Evolutionary conservation across 768 basidiomycete genomes (phyloP).

Genomic region (Tulasnella sp.): DNA sequence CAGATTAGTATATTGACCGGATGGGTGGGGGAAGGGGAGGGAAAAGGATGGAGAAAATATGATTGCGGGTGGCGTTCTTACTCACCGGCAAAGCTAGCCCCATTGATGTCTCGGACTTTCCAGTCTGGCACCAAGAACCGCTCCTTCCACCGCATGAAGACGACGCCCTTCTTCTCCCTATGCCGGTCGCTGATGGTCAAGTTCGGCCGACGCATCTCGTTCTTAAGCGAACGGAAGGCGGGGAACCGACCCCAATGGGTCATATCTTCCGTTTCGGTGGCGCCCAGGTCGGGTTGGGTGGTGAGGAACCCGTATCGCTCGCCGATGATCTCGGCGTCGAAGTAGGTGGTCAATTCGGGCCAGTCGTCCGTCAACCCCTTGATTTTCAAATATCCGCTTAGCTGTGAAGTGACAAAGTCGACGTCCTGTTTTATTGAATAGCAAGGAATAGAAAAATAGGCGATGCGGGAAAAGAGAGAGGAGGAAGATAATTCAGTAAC

Average conservation of each 20-base stretch:
- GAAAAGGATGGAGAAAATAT: background rate
- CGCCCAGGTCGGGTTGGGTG: slow-evolving; percentile 69
- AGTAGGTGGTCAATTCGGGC: slow-evolving; percentile 95
- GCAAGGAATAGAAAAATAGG: background rate
- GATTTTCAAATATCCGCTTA: slow-evolving; percentile 93
- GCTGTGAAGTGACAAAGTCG: slow-evolving; percentile 79
- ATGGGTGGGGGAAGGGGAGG: slow-evolving; percentile 24
- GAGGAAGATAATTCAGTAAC: background rate
- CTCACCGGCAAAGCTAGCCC: slow-evolving; percentile 90
- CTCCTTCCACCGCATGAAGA: slow-evolving; percentile 98
- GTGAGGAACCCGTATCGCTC: slow-evolving; percentile 90
- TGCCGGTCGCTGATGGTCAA: slow-evolving; percentile 77
- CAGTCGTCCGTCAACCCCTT: slow-evolving; percentile 91
- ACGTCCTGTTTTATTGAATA: slow-evolving; percentile 65
- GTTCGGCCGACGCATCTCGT: slow-evolving; percentile 76
- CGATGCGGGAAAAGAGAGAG: background rate
- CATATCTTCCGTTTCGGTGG: slow-evolving; percentile 87
- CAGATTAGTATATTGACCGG: slow-evolving; percentile 30
- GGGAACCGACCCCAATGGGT: slow-evolving; percentile 95
- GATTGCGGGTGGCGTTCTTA: background rate
- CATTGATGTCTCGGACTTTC: slow-evolving; percentile 89
- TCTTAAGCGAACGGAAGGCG: slow-evolving; percentile 79
- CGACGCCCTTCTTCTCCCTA: slow-evolving; percentile 48
- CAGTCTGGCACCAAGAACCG: slow-evolving; percentile 95
- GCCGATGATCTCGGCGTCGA: slow-evolving; percentile 95